A percentile compares a stretch with the other conserved stretches of the same genome.
Conservation (phyloP, 2,329 filamentous ascomycete species). For the Penicillium sp. region DNA sequence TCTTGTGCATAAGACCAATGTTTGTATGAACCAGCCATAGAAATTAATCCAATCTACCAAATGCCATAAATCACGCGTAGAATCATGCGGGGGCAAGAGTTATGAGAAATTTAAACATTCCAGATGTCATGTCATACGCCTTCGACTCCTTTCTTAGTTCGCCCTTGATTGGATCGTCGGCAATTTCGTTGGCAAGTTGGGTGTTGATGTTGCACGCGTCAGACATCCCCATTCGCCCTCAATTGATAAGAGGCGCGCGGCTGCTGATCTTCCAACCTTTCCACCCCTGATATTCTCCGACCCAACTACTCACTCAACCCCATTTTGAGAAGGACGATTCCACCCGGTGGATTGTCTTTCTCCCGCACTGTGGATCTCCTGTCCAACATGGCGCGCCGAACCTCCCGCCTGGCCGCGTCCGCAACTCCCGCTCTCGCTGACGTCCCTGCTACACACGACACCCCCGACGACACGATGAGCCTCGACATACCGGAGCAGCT, state of each 20-base stretch:
- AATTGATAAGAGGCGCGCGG: constrained; percentile 30
- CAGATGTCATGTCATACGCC: constrained; percentile 6
- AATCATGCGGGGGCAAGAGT: constrained; percentile 12
- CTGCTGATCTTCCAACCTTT: constrained; percentile 25
- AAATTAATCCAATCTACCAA: constrained; percentile 6
- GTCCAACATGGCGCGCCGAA: constrained; percentile 32
- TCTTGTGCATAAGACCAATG: not conserved
- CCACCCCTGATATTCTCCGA: constrained; percentile 25
- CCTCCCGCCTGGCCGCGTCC: constrained; percentile 31
- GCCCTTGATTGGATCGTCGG: constrained; percentile 13
- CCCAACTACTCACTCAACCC: constrained; percentile 4
- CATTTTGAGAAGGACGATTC: constrained; percentile 13
- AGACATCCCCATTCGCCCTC: constrained; percentile 23
- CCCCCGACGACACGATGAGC: constrained; percentile 31
- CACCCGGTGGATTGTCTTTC: constrained; percentile 12
- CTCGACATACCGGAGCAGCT: constrained; percentile 40
- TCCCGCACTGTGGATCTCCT: not conserved
- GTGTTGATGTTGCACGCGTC: constrained; percentile 29
- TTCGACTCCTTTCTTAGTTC: constrained; percentile 4
- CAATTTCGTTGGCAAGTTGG: constrained; percentile 1
- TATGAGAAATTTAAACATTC: constrained; percentile 20
- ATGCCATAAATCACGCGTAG: not conserved
- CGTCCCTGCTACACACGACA: constrained; percentile 26
- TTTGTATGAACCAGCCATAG: not conserved
- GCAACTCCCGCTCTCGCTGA: constrained; percentile 31